These are phyloP conservation scores for Naumovozyma dairenensis DNA, from an alignment of 805 yeast species.

Conservation along the genomic window DNA sequence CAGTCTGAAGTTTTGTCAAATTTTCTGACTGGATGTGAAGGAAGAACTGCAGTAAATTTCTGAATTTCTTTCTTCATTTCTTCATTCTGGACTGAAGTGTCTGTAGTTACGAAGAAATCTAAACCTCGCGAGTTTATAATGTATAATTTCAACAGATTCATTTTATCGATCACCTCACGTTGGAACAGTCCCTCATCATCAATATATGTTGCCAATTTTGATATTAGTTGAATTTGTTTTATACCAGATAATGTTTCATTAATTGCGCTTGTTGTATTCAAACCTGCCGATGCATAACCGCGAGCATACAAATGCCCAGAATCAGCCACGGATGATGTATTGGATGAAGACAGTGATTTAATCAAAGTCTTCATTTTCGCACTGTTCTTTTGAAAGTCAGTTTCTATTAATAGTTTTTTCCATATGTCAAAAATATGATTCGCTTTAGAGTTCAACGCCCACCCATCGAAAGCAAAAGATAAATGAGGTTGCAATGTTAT, in stretches of 20 bases:
- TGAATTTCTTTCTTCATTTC: conserved; percentile 19
- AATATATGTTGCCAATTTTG: conserved; percentile 41
- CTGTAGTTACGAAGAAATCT: conserved; percentile 51
- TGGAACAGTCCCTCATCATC: conserved; percentile 44
- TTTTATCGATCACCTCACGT: conserved; percentile 52
- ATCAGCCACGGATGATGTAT: conserved; percentile 70
- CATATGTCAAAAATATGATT: conserved; percentile 54
- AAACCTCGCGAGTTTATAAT: conserved; percentile 36
- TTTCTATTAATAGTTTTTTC: conserved; percentile 55
- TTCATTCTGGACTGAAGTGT: conserved; percentile 29
- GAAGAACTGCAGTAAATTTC: conserved; percentile 15
- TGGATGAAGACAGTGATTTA: conserved; percentile 65
- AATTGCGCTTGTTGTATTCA: conserved; percentile 51
- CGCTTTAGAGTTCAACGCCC: conserved; percentile 58
- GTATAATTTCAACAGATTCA: conserved; percentile 40
- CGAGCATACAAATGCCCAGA: conserved; percentile 82
- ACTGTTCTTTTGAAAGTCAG: conserved; percentile 51
- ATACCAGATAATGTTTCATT: conserved; percentile 65
- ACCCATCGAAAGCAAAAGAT: conserved; percentile 52
- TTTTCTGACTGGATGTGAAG: neutral
- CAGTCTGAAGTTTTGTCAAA: neutral
- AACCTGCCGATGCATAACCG: conserved; percentile 50
- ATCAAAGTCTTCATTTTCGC: conserved; percentile 67
- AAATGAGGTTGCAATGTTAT: conserved; percentile 40
- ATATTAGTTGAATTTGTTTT: conserved; percentile 62